Evolutionary conservation across 805 yeast genomes (phyloP).

Genomic region (Ogataea dorogensis): DNA sequence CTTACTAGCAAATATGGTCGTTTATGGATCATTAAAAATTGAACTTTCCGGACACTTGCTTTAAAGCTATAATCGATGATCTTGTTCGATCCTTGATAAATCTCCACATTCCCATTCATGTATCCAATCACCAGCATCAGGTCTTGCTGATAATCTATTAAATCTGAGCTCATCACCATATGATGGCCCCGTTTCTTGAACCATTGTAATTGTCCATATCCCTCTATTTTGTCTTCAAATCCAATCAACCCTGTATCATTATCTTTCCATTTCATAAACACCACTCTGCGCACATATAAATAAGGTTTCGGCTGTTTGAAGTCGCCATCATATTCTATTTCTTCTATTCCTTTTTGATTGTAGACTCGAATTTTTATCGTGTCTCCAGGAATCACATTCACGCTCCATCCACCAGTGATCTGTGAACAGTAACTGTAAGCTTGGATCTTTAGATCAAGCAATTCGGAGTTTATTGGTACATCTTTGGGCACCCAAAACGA

Average conservation of each 20-base stretch:
- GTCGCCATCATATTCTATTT: conserved; percentile 1
- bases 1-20: conserved; percentile 14
- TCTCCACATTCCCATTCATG: conserved; percentile 7
- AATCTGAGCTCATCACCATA: conserved; percentile 1
- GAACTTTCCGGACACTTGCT: conserved; percentile 17
- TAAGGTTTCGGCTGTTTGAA: neutral
- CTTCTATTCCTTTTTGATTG: conserved; percentile 5
- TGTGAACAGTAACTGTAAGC: conserved; percentile 1
- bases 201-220: conserved; percentile 3
- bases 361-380: conserved; percentile 3
- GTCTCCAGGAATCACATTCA: conserved; percentile 3
- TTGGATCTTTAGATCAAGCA: neutral
- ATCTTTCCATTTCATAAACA: conserved; percentile 6
- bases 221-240: conserved; percentile 3
- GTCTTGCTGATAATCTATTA: neutral
- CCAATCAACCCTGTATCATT: conserved; percentile 4
- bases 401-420: conserved; percentile 7
- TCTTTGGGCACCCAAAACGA: conserved; percentile 4
- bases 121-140: conserved; percentile 3
- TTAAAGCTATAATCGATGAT: conserved; percentile 4
- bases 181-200: neutral
- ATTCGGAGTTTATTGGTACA: neutral
- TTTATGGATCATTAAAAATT: conserved; percentile 3
- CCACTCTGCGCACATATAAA: conserved; percentile 1
- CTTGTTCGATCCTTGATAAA: neutral